A percentile compares a stretch with the other conserved stretches of the same genome.
Conservation (phyloP, 2,329 filamentous ascomycete genomes). For the Nannizziopsis arthrosporioides region DNA sequence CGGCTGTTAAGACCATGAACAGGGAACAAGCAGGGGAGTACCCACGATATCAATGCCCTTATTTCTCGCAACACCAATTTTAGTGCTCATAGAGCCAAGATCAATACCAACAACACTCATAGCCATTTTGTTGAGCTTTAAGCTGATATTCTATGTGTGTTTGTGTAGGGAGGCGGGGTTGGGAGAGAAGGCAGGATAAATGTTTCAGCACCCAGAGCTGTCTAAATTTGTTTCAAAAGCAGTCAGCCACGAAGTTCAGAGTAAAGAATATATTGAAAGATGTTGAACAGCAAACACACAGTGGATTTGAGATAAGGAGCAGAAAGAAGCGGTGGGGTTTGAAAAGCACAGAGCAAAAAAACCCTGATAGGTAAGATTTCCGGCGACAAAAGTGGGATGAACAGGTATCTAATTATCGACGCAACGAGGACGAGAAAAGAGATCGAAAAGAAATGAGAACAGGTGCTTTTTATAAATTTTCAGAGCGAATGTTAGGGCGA, state of each 20-base stretch:
- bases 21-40: conserved; percentile 30
- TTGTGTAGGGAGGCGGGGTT: conserved; percentile 18
- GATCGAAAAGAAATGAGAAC: too few relatives aligned
- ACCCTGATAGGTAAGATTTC: neutral
- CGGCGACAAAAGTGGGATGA: neutral
- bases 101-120: conserved; percentile 69
- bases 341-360: neutral
- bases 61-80: conserved; percentile 94
- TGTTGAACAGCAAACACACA: neutral
- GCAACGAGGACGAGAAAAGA: neutral
- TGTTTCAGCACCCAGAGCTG: conserved; percentile 1
- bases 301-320: neutral
- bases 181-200: conserved; percentile 16
- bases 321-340: neutral
- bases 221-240: conserved; percentile 8
- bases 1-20: neutral
- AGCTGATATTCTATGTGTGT: neutral
- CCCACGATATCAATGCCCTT: conserved; percentile 97
- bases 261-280: too few relatives aligned
- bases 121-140: neutral
- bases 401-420: neutral
- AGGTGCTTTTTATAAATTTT: too few relatives aligned
- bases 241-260: neutral
- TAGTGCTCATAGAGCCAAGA: conserved; percentile 92
- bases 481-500: too few relatives aligned